phyloP scores from a whole-genome alignment of 495 filamentous ascomycete species.

The Podospora didyma region DNA sequence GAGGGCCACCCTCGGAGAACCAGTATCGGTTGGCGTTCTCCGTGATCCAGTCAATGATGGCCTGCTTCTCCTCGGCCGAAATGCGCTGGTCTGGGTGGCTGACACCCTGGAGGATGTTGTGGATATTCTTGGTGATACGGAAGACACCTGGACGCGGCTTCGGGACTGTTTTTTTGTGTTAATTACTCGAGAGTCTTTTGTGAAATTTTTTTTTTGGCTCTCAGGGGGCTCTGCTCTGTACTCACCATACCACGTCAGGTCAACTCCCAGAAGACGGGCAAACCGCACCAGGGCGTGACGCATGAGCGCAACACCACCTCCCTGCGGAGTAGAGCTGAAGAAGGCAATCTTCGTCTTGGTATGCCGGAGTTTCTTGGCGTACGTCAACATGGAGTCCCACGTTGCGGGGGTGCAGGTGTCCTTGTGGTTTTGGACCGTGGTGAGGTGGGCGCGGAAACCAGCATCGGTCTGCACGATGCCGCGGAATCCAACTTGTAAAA shows the following conservation, averaged over 20 bases:
- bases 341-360: constrained; percentile 72
- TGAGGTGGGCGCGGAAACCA: constrained; percentile 57
- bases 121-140: constrained; percentile 82
- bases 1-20: constrained; percentile 63
- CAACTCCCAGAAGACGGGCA: constrained; percentile 60
- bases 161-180: constrained; percentile 52
- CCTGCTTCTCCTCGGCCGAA: constrained; percentile 52
- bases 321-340: constrained; percentile 83
- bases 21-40: constrained; percentile 77
- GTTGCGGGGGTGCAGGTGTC: constrained; percentile 57
- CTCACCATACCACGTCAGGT: constrained; percentile 69
- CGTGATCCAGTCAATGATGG: constrained; percentile 68
- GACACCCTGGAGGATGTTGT: constrained; percentile 90
- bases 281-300: constrained; percentile 78
- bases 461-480: constrained; percentile 76
- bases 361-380: constrained; percentile 61
- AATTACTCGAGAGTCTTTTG: constrained; percentile 34
- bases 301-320: constrained; percentile 87
- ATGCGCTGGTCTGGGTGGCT: constrained; percentile 59
- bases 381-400: constrained; percentile 67
- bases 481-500: constrained; percentile 69
- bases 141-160: constrained; percentile 83
- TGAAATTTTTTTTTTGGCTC: background rate
- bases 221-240: constrained; percentile 4
- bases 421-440: constrained; percentile 59